Evolutionary conservation across 2,329 filamentous ascomycete genomes (phyloP), one percentile per base, ranked within the genome.

Genomic region (Lachnum nothofagi): DNA sequence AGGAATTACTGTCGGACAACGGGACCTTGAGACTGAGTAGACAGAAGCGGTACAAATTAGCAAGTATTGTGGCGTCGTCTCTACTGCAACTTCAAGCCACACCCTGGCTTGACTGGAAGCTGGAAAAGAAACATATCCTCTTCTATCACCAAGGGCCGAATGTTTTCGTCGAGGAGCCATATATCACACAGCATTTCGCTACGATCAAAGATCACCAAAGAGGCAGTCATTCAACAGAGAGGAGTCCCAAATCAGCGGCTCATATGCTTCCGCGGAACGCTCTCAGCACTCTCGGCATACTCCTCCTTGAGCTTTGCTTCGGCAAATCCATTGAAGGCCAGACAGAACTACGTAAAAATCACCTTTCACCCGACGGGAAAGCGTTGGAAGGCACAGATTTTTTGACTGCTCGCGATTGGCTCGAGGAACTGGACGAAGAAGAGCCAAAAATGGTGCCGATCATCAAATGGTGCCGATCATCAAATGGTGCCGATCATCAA

Each of bases 291-390:
- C 48, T 63, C 5, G 60, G 57, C 1, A 63, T 59, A 14, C 20
- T 62, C 4, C 46, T 63, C 1, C 55, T 62, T 1, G 61, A 63
- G 42, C 52, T 63, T 5, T 61, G 58, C 27, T 63, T 57, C 25
- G 56, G 58, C 2, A 35, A 60, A 44, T 7, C 53, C 3, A 57
- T 63, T 6, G 60, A 62, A 37, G 43, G 42, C 6, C 53, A 60
- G 29, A 27, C 37, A 27, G 23, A 47, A 2, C 22, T 58, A 3
- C 46, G 56, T 8, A 48, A 52, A 33, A 12, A 29, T 0, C 43
- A 56, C 24, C 42, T 61, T 9, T 35, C 25, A 3, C 17, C 46
- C 5, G 46, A 60, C 46, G 54, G 58, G 5, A 48, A 50, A 34
- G 29, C 54, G 3, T 46, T 55, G 23, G 29, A 46, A 2, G 25